phyloP scores from a whole-genome alignment of 371 early-diverging fungal genomes.

The Apophysomyces ossiformis region DNA sequence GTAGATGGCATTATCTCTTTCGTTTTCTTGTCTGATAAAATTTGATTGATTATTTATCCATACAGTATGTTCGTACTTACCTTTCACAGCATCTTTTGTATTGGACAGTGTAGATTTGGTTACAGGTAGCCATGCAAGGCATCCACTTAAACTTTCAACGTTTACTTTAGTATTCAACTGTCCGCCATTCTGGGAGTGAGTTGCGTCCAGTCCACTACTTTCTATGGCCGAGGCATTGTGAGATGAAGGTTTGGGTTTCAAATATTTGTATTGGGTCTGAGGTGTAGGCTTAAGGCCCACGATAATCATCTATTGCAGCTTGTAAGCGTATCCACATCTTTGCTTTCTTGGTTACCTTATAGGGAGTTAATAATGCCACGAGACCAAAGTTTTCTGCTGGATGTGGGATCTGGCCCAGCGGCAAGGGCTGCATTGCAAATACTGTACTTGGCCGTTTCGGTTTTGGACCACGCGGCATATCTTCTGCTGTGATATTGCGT shows the following conservation, averaged over 20 bases:
- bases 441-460: constrained; percentile 62
- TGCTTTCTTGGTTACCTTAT: constrained; percentile 54
- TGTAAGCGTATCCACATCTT: neutral
- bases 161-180: constrained; percentile 21
- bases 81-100: constrained; percentile 21
- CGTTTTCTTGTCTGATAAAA: constrained; percentile 16
- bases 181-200: constrained; percentile 11
- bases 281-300: constrained; percentile 77
- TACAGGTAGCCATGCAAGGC: constrained; percentile 68
- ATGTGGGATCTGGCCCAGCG: constrained; percentile 66
- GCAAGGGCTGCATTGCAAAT: constrained; percentile 72
- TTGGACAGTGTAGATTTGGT: constrained; percentile 35
- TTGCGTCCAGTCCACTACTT: constrained; percentile 2
- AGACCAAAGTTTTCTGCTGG: constrained; percentile 70
- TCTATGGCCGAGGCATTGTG: neutral
- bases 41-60: neutral
- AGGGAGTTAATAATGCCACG: constrained; percentile 75
- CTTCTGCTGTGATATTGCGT: constrained; percentile 16
- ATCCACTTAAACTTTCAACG: constrained; percentile 56
- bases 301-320: constrained; percentile 62
- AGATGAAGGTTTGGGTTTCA: constrained; percentile 50
- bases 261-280: constrained; percentile 70
- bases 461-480: constrained; percentile 12
- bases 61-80: constrained; percentile 1
- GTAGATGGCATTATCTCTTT: constrained; percentile 22